These are phyloP conservation scores for Solanum tarapatanum DNA, from an alignment of 257 asterid genomes.

Conservation along the genomic window DNA sequence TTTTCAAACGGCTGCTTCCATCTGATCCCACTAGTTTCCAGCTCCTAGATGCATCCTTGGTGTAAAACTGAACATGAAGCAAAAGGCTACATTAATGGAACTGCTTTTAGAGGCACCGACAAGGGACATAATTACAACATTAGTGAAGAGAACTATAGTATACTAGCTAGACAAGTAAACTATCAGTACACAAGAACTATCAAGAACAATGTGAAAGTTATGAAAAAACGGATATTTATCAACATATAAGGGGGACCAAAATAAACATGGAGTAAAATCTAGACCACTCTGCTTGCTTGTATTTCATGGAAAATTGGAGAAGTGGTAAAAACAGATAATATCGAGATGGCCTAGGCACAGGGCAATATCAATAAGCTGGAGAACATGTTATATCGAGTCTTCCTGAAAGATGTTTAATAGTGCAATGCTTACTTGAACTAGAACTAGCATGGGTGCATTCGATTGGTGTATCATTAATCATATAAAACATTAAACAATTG, in stretches of 20 bases:
- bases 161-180: neutral
- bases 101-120: neutral
- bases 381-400: neutral
- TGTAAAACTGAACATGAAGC: conserved; percentile 37
- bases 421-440: neutral
- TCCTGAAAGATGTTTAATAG: neutral
- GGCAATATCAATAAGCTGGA: neutral
- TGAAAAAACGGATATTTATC: neutral
- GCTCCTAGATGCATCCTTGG: conserved; percentile 72
- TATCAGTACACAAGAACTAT: neutral
- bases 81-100: neutral
- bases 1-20: conserved; percentile 32
- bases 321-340: neutral
- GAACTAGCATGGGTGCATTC: neutral
- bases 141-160: neutral
- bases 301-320: neutral
- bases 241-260: neutral
- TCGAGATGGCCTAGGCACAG: neutral
- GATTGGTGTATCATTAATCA: neutral
- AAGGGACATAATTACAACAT: neutral
- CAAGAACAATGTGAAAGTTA: neutral
- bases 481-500: neutral
- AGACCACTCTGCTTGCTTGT: neutral
- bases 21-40: conserved; percentile 71
- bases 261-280: neutral